A percentile compares a stretch with the other conserved stretches of the same genome.
Conservation (phyloP, 352 stramenopile species). For the Phytophthora pseudosyringae region DNA sequence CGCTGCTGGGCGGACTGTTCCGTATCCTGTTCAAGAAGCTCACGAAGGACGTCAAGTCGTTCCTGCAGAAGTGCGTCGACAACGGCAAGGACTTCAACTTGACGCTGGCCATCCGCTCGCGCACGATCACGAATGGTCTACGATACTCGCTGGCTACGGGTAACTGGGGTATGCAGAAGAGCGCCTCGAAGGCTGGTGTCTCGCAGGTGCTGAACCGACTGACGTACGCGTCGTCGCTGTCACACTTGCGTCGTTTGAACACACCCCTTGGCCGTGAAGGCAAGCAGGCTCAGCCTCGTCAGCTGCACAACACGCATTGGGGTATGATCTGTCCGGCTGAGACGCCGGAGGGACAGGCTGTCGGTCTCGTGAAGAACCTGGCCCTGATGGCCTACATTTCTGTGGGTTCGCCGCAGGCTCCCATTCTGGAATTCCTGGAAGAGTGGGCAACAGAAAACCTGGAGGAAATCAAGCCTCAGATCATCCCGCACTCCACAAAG, state of each 20-base stretch:
- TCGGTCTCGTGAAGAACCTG: constrained; percentile 98
- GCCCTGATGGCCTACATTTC: constrained; percentile 99
- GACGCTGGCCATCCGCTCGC: constrained; percentile 97
- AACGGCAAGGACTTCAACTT: constrained; percentile 97
- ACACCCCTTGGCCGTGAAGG: constrained; percentile 98
- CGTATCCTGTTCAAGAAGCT: constrained; percentile 99
- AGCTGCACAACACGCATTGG: constrained; percentile 99
- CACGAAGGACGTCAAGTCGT: constrained; percentile 98
- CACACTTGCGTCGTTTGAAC: constrained; percentile 98
- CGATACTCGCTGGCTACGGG: constrained; percentile 99
- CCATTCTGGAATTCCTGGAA: constrained; percentile 98
- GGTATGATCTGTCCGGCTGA: constrained; percentile 99
- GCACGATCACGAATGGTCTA: constrained; percentile 98
- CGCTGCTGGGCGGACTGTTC: constrained; percentile 98
- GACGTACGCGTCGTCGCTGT: constrained; percentile 99
- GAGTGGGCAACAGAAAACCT: constrained; percentile 99
- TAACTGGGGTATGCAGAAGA: constrained; percentile 98
- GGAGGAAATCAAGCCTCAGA: constrained; percentile 97
- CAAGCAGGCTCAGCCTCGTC: constrained; percentile 99
- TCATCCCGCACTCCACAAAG: constrained; percentile 98
- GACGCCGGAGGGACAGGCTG: constrained; percentile 95
- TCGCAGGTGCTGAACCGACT: constrained; percentile 99
- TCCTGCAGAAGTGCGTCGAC: constrained; percentile 92
- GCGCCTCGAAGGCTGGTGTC: constrained; percentile 96
- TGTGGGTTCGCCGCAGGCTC: constrained; percentile 91